Evolutionary conservation across 768 basidiomycete genomes (phyloP).

Genomic region (Termitomyces eurrhizus): DNA sequence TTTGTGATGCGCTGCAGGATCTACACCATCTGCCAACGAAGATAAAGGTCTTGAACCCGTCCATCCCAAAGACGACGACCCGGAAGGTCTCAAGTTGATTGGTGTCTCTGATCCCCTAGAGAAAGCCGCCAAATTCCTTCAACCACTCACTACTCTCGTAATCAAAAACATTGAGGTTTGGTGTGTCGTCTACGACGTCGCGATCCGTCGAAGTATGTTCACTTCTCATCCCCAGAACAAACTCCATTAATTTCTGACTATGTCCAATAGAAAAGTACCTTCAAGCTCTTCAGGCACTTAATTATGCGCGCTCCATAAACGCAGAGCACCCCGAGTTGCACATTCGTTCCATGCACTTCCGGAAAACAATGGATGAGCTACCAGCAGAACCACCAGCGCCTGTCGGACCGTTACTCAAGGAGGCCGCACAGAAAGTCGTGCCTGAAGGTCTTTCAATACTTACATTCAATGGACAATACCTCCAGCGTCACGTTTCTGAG

Average conservation of each 20-base stretch:
- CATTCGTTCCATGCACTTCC: slow-evolving; percentile 62
- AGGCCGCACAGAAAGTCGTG: slow-evolving; percentile 46
- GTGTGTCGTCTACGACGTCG: slow-evolving; percentile 76
- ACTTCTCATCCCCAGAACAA: background rate
- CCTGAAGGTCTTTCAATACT: slow-evolving; percentile 57
- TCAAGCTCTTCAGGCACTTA: slow-evolving; percentile 71
- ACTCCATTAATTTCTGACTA: background rate
- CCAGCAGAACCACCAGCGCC: slow-evolving; percentile 40
- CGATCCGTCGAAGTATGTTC: slow-evolving; percentile 72
- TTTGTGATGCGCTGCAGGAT: slow-evolving; percentile 13
- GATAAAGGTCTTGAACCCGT: slow-evolving; percentile 68
- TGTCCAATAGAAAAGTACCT: slow-evolving; percentile 66
- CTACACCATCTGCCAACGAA: slow-evolving; percentile 40
- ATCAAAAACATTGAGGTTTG: slow-evolving; percentile 62
- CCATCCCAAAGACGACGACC: slow-evolving; percentile 73
- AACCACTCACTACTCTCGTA: slow-evolving; percentile 53
- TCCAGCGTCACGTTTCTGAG: slow-evolving; percentile 55
- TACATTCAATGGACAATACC: slow-evolving; percentile 69
- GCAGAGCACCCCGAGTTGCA: slow-evolving; percentile 66
- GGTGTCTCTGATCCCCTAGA: slow-evolving; percentile 63
- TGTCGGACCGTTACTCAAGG: slow-evolving; percentile 46
- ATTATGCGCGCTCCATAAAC: slow-evolving; percentile 49
- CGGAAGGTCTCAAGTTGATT: slow-evolving; percentile 73
- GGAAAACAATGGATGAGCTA: slow-evolving; percentile 33
- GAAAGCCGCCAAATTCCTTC: slow-evolving; percentile 67